A percentile compares a stretch with the other conserved stretches of the same genome.
Evolutionary conservation across 2,329 filamentous ascomycete species (phyloP).

Genomic region (Lachnellula willkommii): DNA sequence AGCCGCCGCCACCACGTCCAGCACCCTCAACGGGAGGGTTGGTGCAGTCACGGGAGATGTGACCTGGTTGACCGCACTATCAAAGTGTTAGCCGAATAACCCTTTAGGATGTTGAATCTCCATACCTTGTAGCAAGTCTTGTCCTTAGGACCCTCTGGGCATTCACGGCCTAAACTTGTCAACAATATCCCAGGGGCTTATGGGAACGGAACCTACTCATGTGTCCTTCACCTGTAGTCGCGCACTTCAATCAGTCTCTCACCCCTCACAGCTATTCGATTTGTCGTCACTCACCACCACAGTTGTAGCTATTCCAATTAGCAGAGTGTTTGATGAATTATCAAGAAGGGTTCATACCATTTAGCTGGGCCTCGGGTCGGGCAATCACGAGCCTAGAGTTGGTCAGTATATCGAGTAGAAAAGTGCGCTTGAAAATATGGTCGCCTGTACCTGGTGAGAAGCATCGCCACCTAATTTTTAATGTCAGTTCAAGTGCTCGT

Average conservation of each 20-base stretch:
- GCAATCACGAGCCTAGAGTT: conserved; percentile 71
- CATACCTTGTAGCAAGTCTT: conserved; percentile 63
- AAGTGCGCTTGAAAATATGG: conserved; percentile 23
- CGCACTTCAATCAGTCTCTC: conserved; percentile 29
- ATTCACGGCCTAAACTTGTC: conserved; percentile 67
- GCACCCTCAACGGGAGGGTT: conserved; percentile 31
- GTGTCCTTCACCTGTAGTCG: conserved; percentile 56
- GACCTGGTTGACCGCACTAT: conserved; percentile 71
- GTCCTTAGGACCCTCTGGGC: conserved; percentile 83
- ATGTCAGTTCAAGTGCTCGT: conserved; percentile 27
- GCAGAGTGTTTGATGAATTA: conserved; percentile 2
- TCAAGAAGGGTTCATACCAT: conserved; percentile 53
- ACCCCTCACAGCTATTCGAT: conserved; percentile 7
- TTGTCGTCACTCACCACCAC: conserved; percentile 55
- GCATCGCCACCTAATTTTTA: conserved; percentile 59
- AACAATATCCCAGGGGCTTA: conserved; percentile 13
- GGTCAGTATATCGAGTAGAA: conserved; percentile 15
- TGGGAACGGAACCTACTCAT: conserved; percentile 57
- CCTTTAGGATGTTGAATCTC: too few relatives aligned
- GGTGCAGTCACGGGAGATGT: conserved; percentile 75
- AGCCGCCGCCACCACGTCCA: conserved; percentile 25
- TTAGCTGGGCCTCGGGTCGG: conserved; percentile 77
- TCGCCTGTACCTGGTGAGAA: conserved; percentile 61
- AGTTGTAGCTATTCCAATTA: conserved; percentile 63
- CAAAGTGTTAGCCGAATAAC: background rate